A percentile compares a stretch with the other conserved stretches of the same genome.
Conservation (phyloP, 2,329 filamentous ascomycete genomes). For the Fusarium miscanthi region DNA sequence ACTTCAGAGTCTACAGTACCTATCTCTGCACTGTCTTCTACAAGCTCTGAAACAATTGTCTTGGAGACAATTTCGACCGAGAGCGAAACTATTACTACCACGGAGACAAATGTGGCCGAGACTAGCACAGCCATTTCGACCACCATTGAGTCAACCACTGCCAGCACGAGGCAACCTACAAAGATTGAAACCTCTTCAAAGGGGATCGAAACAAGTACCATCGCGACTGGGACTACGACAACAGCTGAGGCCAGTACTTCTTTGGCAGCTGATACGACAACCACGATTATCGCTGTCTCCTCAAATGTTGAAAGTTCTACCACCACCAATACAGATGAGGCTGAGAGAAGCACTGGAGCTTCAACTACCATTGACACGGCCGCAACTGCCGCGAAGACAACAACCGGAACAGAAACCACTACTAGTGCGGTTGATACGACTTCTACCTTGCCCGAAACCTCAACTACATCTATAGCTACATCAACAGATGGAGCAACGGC, state of each 20-base stretch:
- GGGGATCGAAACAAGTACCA: rapidly evolving
- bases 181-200: too few species aligned
- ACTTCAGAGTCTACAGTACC: background rate
- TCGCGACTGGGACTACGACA: background rate
- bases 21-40: background rate
- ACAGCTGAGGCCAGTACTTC: background rate
- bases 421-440: rapidly evolving
- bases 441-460: rapidly evolving
- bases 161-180: rapidly evolving
- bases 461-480: background rate
- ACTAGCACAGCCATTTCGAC: background rate
- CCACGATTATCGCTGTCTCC: rapidly evolving
- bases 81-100: background rate
- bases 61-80: background rate
- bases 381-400: rapidly evolving
- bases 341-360: rapidly evolving
- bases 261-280: background rate
- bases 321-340: rapidly evolving
- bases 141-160: background rate
- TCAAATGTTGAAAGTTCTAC: background rate
- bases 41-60: background rate
- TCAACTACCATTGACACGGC: background rate
- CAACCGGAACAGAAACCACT: background rate
- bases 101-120: rapidly evolving
- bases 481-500: background rate